These are phyloP conservation scores for Suillus decipiens DNA, from an alignment of 768 basidiomycete genomes.

Conservation along the genomic window DNA sequence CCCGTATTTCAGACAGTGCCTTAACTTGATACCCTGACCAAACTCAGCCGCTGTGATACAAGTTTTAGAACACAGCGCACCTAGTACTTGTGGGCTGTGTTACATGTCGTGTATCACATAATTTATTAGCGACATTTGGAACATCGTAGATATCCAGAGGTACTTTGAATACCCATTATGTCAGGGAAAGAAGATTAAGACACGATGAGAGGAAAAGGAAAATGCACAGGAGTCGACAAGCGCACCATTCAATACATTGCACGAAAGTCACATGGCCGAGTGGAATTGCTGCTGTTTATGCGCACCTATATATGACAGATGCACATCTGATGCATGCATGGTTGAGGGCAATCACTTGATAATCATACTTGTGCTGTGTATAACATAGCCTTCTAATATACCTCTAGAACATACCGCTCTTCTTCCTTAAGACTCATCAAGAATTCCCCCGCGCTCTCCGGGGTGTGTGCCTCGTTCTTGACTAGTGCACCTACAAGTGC, in stretches of 20 bases:
- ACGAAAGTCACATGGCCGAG: neutral
- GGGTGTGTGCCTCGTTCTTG: slow-evolving; percentile 65
- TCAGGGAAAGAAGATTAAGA: neutral
- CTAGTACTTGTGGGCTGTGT: no score
- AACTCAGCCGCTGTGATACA: no score
- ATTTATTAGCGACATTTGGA: no score
- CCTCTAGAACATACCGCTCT: slow-evolving; percentile 97
- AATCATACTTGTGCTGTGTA: neutral
- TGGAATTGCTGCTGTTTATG: neutral
- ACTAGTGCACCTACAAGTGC: slow-evolving; percentile 83
- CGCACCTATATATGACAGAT: neutral
- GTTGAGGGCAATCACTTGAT: neutral
- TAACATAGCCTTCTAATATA: slow-evolving; percentile 10
- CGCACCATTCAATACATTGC: neutral
- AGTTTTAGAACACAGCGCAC: no score
- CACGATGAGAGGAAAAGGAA: neutral
- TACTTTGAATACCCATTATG: neutral
- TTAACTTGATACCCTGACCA: no score
- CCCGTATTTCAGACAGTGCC: no score
- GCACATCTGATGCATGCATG: neutral
- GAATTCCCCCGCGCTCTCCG: slow-evolving; percentile 71
- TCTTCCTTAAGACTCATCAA: slow-evolving; percentile 93
- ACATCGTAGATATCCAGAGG: neutral
- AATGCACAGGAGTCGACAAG: neutral
- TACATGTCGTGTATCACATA: no score